Percentiles rank a stretch among this genome's conserved stretches.
Conservation (phyloP, 2,329 filamentous ascomycete species). For the Bertia moriformis region DNA sequence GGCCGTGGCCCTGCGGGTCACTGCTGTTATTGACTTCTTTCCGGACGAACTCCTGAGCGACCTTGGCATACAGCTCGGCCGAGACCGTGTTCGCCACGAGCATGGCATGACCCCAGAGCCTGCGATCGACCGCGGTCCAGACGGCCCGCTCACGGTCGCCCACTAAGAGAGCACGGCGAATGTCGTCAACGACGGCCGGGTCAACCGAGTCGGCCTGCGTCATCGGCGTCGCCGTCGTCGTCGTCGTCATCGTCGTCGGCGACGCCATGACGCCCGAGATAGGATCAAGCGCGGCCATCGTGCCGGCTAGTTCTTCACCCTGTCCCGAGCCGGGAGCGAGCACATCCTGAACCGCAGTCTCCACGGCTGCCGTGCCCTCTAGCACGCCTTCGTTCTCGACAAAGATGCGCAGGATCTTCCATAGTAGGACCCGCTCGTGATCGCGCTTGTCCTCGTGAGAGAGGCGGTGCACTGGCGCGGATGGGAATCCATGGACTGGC, state of each 20-base stretch:
- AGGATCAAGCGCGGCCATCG: constrained; percentile 9
- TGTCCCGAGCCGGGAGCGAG: constrained; percentile 43
- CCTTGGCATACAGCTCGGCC: constrained; percentile 75
- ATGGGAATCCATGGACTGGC: constrained; percentile 31
- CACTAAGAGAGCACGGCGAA: constrained; percentile 59
- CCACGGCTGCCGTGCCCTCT: constrained; percentile 57
- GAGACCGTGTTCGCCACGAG: constrained; percentile 69
- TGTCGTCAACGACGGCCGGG: constrained; percentile 50
- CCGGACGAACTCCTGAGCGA: constrained; percentile 86
- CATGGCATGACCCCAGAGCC: constrained; percentile 93
- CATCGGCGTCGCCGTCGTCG: constrained; percentile 10
- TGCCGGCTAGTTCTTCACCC: constrained; percentile 9
- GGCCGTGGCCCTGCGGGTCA: constrained; percentile 59
- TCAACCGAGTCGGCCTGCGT: constrained; percentile 54
- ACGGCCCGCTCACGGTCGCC: constrained; percentile 84
- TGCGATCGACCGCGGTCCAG: constrained; percentile 83
- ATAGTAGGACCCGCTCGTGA: constrained; percentile 69
- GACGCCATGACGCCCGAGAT: constrained; percentile 10
- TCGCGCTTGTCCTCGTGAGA: constrained; percentile 54
- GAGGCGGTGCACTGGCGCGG: too few relatives aligned
- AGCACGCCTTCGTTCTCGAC: constrained; percentile 75
- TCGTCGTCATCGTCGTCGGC: constrained; percentile 9
- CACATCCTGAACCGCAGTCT: constrained; percentile 61
- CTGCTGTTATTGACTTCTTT: constrained; percentile 77
- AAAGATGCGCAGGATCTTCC: constrained; percentile 71